Base-by-base conservation (phyloP, 768 basidiomycete genomes). In the Chalciporus pseudorubinellus region DNA sequence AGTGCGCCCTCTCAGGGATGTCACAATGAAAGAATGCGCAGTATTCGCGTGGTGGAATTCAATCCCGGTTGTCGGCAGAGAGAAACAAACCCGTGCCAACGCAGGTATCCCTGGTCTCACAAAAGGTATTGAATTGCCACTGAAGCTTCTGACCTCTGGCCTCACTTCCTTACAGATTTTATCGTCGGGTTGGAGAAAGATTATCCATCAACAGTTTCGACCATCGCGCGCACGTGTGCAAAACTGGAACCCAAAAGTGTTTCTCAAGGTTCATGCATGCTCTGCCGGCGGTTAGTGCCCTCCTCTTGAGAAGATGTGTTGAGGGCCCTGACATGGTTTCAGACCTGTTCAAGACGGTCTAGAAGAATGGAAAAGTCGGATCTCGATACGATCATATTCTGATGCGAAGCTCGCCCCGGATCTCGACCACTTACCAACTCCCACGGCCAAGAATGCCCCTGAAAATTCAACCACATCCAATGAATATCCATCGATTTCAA, bases 161-260 rank as follows among this genome's bases (percentile, higher is more conserved):
- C 26, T 26, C 26, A 9, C 7, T 24, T 14, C 34, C 43, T 33
- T 11, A 11, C 50, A 91, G 91, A 85, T 64, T 93, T 92, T 59
- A 88, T 93, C 50, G 69, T 86, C 18, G 85, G 89, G 3, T 64
- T 93, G 24, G 91, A 93, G 68, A 81, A 77, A 45, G 84, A 92
- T 64, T 93, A 87, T 64, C 91, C 91, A 4, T 89, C 90, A 0
- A 93, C 91, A 0, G 91, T 92, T 11, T 91, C 89, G 8, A 83
- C 91, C 0, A 87, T 93, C 44, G 83, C 83, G 20, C 80, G 87
- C 31, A 92, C 91, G 1, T 89, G 87, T 60, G 83, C 77, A 6
- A 93, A 93, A 67, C 68, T 93, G 22, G 77, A 82, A 9, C 82
- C 91, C 0, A 91, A 87, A 63, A 68, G 78, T 47, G 72, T 68